Base-by-base conservation (phyloP, 2,329 filamentous ascomycete species). In the Beauveria sp. region DNA sequence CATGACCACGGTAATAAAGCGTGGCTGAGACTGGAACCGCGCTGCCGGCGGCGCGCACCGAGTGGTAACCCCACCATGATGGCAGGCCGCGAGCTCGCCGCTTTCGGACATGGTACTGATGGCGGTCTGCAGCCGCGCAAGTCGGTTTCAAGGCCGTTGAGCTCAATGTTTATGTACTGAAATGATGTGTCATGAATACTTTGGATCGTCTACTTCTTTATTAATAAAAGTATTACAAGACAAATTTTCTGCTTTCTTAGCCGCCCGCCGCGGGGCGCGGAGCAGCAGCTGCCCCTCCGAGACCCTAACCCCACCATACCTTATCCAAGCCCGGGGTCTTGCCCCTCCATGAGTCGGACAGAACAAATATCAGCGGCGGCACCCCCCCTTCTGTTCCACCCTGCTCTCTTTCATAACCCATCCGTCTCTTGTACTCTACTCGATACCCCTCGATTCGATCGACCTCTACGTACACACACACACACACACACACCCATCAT, bases 21-120 rank as follows among this genome's bases (percentile, higher is more conserved):
- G 34, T 37, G 34, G 34, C 34, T 37, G 34, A 37, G 34, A 37
- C 34, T 37, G 34, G 34, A 48, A 59, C 56, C 56, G 56, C 56
- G 56, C 56, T 59, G 56, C 22, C 46, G 56, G 16, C 56, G 56
- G 56, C 56, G 56, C 56, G 56, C 56, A 59, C 56, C 56, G 56
- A 59, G 56, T 14, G 22, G 12, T 3, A 34, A 30, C 24, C 56
- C 56, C 47, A 52, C 56, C n/a, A 24, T 6, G 16, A 9, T 43
- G 47, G 22, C 43, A 24, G 40, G 37, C 43, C 55, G 55, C 9
- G 6, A 40, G 20, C 7, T 20, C 41, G 50, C 58, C 58, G 58
- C 40, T 60, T 30, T 60, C 58, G 50, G 58, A 60, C 41, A 37
- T n/a, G 16, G 40, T 20, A 30, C 30, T 52, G 51, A n/a, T 18